phyloP scores from a whole-genome alignment of 176 grass and related monocot species.

The Ensete ventricosum region DNA sequence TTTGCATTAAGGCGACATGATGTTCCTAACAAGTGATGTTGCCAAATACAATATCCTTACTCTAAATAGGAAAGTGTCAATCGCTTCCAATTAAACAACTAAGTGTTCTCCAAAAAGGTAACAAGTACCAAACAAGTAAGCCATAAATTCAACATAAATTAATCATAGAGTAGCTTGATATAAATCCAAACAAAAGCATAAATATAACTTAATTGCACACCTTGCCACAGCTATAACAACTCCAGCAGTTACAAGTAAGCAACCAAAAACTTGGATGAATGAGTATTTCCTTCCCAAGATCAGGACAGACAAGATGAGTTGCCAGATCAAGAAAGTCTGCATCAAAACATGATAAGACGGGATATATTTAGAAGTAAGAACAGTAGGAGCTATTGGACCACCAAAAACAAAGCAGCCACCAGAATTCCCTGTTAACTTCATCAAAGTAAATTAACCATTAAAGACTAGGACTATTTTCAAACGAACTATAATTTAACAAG shows the following conservation, averaged over 20 bases:
- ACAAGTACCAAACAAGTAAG: not conserved
- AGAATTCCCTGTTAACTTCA: not conserved
- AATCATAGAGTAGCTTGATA: not conserved
- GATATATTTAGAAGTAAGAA: not conserved
- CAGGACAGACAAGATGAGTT: slow-evolving; percentile 67
- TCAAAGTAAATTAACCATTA: not conserved
- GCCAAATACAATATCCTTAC: too few species aligned
- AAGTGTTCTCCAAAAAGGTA: not conserved
- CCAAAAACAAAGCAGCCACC: not conserved
- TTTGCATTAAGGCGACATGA: too few species aligned
- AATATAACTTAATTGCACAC: slow-evolving; percentile 24
- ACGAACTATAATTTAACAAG: not conserved
- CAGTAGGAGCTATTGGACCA: not conserved
- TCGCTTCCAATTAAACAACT: not conserved
- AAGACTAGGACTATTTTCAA: not conserved
- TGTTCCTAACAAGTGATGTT: too few species aligned
- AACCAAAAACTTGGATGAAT: slow-evolving; percentile 66
- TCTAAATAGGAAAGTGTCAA: too few species aligned
- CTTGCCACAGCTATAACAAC: slow-evolving; percentile 72
- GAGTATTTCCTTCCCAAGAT: slow-evolving; percentile 80
- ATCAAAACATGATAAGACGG: slow-evolving; percentile 7
- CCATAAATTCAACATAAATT: not conserved
- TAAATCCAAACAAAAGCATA: not conserved
- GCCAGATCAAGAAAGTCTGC: slow-evolving; percentile 96
- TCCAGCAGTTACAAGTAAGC: slow-evolving; percentile 67